Base-by-base conservation (phyloP, 352 stramenopile genomes). In the Pythium pyrilobum region DNA sequence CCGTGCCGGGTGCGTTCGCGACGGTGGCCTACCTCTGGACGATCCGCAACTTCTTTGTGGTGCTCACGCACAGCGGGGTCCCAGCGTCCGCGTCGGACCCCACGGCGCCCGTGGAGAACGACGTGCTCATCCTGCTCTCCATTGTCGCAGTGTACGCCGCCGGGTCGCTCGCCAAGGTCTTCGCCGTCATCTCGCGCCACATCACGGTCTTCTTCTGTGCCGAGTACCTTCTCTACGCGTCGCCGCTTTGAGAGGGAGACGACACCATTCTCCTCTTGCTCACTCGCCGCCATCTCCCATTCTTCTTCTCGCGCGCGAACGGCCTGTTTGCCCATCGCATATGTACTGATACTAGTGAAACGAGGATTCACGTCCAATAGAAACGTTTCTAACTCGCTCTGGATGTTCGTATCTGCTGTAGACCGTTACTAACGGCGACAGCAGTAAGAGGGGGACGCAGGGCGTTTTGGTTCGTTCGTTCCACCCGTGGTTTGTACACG, bases 141-240 rank as follows among this genome's bases (percentile, higher is more conserved):
- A n/a, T 81, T 3, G 40, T 85, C 20, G 65, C 56, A 4, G 54
- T 87, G 32, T 87, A 89, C 59, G 56, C 56, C 12, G 65, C 72
- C n/a, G 74, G 76, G 25, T 44, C 72, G 47, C 56, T 87, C 39
- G 41, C 78, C 45, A 73, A 79, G 37, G 64, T 80, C 20, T 66
- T 80, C 47, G 78, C 68, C 25, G 71, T 70, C 58, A 72, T 87
- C 52, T 76, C 74, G 40, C 70, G 74, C 47, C 72, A 85, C 52
- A 66, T 83, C 39, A 81, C 76, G 24, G 62, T 86, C 38, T 89
- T 77, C 68, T 89, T 87, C 63, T 89, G 78, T 66, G 71, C 74
- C 39, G 70, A 89, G 32, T 74, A 85, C 56, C 43, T 88, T 42
- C 61, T 82, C 5, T 83, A 87, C 56, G 51, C 42, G 10, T 56